Evolutionary conservation across 2,329 filamentous ascomycete genomes (phyloP), one percentile per base, ranked within the genome.

Genomic region (Balansia obtecta): DNA sequence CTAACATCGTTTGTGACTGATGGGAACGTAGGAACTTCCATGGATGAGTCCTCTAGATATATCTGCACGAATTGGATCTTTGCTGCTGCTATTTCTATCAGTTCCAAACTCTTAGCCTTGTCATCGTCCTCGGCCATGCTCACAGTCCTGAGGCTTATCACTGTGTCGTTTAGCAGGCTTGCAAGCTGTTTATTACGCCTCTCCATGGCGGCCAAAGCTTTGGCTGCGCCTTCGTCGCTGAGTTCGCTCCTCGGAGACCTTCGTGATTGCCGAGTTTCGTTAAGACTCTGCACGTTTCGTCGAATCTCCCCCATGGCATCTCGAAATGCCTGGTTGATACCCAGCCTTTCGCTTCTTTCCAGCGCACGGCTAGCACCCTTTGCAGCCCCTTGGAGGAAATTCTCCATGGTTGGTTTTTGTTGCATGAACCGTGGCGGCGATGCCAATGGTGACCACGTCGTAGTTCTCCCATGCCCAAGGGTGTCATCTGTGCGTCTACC

Each of bases 261-360:
- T 20, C 69, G 67, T 13, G 68, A 63, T 32, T 68, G 71, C 33
- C 74, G 70, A 2, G 73, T 70, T 51, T 79, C 77, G 55, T 86
- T 83, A 33, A 85, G 72, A 32, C 76, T 77, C 59, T 85, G 78
- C 56, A 90, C 79, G 56, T 88, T 89, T 59, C 85, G 85, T 53
- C 79, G 79, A 46, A 91, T 84, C 65, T 94, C 88, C 9, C 82
- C 83, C 61, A 93, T 77, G 16, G 87, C 86, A 57, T 87, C 86
- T n/a, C 87, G 78, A 7, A 93, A 80, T 0, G 83, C 86, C 63
- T 86, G 84, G 61, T 88, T 89, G 50, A 93, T 84, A 7, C 86
- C 86, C 54, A 89, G 80, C 60, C 81, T 84, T 64, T 90, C 85
- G 48, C 86, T 77, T 33, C 80, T 76, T 58, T 87, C 82, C 34